These are phyloP conservation scores for Psidium friedrichsthalianum DNA, from an alignment of 345 rosid genomes.

Conservation along the genomic window DNA sequence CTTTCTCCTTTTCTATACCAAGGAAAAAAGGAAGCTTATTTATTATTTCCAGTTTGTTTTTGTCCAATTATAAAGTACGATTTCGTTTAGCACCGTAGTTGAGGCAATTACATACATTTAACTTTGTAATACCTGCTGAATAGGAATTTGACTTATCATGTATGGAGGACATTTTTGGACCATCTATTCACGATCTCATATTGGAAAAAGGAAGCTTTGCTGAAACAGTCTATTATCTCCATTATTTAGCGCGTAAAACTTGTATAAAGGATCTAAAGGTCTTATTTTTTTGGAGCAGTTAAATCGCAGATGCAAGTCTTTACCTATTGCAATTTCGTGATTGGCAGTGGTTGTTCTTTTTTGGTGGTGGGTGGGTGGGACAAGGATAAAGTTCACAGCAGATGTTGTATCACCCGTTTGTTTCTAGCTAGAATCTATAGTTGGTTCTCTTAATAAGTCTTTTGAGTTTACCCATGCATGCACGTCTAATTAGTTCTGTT, in stretches of 20 bases:
- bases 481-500: not conserved
- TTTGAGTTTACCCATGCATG: not conserved
- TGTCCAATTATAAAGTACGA: not conserved
- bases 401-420: not conserved
- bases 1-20: not conserved
- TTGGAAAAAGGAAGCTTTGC: not conserved
- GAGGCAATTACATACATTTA: not conserved
- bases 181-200: not conserved
- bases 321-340: not conserved
- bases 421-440: not conserved
- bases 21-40: not conserved
- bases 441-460: not conserved
- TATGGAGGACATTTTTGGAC: not conserved
- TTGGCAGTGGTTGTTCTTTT: not conserved
- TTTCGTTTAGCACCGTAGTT: not conserved
- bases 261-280: not conserved
- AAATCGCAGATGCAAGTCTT: not conserved
- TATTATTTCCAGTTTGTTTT: not conserved
- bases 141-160: not conserved
- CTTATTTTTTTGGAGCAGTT: not conserved
- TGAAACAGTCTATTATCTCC: not conserved
- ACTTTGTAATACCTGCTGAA: not conserved
- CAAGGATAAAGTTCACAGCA: not conserved
- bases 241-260: not conserved
- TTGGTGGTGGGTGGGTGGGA: not conserved